Conservation (phyloP, 2,329 filamentous ascomycete species). For the Botrytis medusae region DNA sequence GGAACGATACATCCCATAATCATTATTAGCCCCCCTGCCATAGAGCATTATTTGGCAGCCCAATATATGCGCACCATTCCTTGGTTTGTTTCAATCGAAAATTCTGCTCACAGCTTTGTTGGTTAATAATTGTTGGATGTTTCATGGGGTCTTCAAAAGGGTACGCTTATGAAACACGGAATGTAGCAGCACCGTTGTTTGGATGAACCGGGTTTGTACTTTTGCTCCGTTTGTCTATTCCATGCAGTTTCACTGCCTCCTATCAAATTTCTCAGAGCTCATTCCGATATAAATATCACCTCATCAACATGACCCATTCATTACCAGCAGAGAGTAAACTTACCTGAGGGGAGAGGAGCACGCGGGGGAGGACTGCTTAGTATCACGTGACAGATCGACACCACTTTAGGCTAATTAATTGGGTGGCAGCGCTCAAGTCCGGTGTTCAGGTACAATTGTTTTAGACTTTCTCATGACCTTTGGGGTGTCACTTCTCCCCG, state of each 20-base stretch:
- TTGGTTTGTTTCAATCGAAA: constrained; percentile 4
- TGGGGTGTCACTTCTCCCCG: background rate
- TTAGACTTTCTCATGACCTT: background rate
- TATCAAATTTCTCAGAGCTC: background rate
- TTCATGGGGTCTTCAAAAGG: constrained; percentile 9
- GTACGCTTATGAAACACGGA: constrained; percentile 9
- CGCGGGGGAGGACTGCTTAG: background rate
- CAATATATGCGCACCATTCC: background rate
- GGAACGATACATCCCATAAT: background rate
- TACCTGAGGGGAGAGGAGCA: background rate
- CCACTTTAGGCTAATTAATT: background rate
- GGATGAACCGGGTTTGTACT: constrained; percentile 14
- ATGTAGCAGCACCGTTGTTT: constrained; percentile 16
- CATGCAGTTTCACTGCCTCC: background rate
- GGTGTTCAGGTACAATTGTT: background rate
- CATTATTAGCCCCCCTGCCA: background rate
- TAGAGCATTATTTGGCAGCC: background rate
- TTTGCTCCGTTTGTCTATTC: background rate
- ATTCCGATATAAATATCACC: background rate
- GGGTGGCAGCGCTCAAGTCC: background rate
- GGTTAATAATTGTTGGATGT: constrained; percentile 12
- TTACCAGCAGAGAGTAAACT: background rate
- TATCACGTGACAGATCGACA: background rate
- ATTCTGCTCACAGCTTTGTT: background rate
- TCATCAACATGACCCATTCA: background rate